A percentile compares a stretch with the other conserved stretches of the same genome.
phyloP scores from a whole-genome alignment of 23 red algal species.

The Pyropia yezoensis region DNA sequence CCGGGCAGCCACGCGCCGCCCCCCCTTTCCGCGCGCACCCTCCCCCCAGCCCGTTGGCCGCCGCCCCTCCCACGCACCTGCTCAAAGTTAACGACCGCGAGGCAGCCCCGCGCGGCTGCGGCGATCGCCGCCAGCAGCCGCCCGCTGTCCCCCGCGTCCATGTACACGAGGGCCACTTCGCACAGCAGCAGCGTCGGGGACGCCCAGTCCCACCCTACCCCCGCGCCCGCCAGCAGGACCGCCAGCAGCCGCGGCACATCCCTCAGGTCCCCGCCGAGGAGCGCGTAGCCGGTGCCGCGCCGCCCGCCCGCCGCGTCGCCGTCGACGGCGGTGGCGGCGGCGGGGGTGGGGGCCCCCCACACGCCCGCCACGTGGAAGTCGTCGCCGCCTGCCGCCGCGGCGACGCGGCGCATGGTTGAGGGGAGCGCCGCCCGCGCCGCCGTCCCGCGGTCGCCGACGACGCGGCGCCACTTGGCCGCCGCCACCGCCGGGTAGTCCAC shows the following conservation, averaged over 20 bases:
- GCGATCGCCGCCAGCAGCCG: constrained; percentile 14
- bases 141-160: constrained; percentile 23
- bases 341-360: too few species aligned
- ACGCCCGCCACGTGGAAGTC: too few species aligned
- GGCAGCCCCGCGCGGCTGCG: neutral
- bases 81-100: constrained; percentile 34
- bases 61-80: too few species aligned
- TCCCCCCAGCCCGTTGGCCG: too few species aligned
- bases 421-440: too few species aligned
- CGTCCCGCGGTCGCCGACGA: too few species aligned
- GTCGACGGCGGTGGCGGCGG: too few species aligned
- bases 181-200: constrained; percentile 35
- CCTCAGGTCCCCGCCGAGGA: constrained; percentile 23
- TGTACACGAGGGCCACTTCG: constrained; percentile 55
- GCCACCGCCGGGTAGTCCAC: constrained; percentile 43
- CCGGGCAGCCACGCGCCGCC: too few species aligned
- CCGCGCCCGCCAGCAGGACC: constrained; percentile 9
- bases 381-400: too few species aligned
- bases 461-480: constrained; percentile 12
- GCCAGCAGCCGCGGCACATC: constrained; percentile 9
- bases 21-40: too few species aligned
- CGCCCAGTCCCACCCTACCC: neutral
- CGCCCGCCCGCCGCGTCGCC: too few species aligned
- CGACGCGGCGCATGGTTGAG: too few species aligned
- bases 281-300: constrained; percentile 3